Base-by-base conservation (phyloP, 257 asterid genomes). In the Asclepias syriaca region DNA sequence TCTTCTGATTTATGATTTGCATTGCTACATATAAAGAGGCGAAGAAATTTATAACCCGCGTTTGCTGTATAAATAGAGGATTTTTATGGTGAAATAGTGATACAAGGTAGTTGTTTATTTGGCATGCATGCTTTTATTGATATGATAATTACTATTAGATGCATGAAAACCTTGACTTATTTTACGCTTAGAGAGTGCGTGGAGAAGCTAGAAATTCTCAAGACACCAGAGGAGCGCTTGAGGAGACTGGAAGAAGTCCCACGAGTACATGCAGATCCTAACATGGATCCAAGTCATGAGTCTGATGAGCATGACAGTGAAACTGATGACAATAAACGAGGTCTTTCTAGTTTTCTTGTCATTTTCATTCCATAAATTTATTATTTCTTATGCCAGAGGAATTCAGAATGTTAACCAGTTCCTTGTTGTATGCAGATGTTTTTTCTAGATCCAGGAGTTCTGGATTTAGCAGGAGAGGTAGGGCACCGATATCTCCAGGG, bases 161-260 rank as follows among this genome's bases (percentile, higher is more conserved):
- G 15, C 24, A 37, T 34, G 70, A 74, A 70, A 71, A 74, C 91
- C 95, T 91, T 94, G 86, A 91, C 97, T 67, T 54, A 16, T 57
- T 75, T 80, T 79, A 95, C 99, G 88, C 98, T 92, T 74, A 87
- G 99, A 87, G 99, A 95, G 83, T 92, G 98, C 64, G 96, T 95
- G 66, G 98, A 95, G 90, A 95, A 95, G 80, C 80, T 95, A 54
- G 96, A 90, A 85, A 83, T 92, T 75, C 75, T 95, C 84, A 95
- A 89, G 86, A 87, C 95, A 53, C 98, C 99, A 19, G 98, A 92
- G 73, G 99, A 95, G 84, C 99, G 97, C 32, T 87, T 77, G 57
- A 90, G 96, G 22, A 86, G 98, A 81, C 87, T 95, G 8, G 97
- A 90, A 34, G 98, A 95, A 81, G 75, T 86, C 76, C 97, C 99